These are phyloP conservation scores for Stropharia rugosoannulata DNA, from an alignment of 768 basidiomycete genomes.

Conservation along the genomic window DNA sequence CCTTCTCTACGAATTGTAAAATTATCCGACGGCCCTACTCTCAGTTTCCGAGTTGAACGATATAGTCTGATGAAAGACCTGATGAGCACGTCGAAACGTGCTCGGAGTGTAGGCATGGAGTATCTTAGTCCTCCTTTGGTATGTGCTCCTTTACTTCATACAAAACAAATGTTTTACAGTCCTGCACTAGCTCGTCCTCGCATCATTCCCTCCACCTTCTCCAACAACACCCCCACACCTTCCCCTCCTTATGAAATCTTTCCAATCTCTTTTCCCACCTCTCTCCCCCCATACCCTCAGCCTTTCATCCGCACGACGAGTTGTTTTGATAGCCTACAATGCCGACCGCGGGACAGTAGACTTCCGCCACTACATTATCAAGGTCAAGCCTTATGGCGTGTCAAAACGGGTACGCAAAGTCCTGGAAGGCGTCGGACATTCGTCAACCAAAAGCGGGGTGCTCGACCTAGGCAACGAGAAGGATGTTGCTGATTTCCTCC, in stretches of 20 bases:
- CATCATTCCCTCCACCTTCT: slow-evolving; percentile 77
- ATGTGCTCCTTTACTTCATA: slow-evolving; percentile 24
- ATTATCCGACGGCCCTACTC: slow-evolving; percentile 86
- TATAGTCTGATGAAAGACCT: slow-evolving; percentile 92
- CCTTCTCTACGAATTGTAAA: slow-evolving; percentile 87
- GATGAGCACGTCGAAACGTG: slow-evolving; percentile 59
- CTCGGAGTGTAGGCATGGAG: slow-evolving; percentile 80
- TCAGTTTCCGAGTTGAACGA: slow-evolving; percentile 89
- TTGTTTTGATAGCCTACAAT: slow-evolving; percentile 93
- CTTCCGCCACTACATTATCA: slow-evolving; percentile 93
- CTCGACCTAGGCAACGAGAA: slow-evolving; percentile 87
- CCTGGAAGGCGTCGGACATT: slow-evolving; percentile 56
- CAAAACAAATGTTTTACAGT: neutral
- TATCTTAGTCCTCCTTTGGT: slow-evolving; percentile 93
- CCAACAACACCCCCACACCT: slow-evolving; percentile 81
- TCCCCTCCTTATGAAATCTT: slow-evolving; percentile 90
- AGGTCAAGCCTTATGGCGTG: slow-evolving; percentile 92
- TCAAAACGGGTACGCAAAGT: slow-evolving; percentile 89
- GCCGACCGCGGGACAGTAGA: slow-evolving; percentile 83
- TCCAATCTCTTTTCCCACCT: slow-evolving; percentile 95
- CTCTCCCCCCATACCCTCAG: slow-evolving; percentile 79
- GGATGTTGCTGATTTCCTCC: slow-evolving; percentile 94
- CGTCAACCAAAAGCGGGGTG: slow-evolving; percentile 37
- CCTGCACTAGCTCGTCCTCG: slow-evolving; percentile 77
- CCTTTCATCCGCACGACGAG: slow-evolving; percentile 87